Evolutionary conservation across 257 asterid species (phyloP), one percentile per base, ranked within the genome.

Genomic region (Handroanthus guayacan): DNA sequence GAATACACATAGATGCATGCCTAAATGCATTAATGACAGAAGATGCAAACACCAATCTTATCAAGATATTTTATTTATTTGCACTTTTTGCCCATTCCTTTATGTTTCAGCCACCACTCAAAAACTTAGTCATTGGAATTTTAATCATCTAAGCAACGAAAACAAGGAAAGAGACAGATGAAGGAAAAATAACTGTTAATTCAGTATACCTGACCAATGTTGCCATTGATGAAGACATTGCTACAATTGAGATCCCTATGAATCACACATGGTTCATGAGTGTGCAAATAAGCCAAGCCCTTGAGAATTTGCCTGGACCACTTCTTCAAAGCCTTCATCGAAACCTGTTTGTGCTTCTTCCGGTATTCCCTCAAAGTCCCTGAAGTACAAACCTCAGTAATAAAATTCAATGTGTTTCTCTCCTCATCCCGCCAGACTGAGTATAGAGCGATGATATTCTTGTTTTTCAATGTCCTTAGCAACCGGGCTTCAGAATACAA

Each of bases 191-290:
- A 2, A 3, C 20, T 14, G 55, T 51, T 36, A 1, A 65, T 60
- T 13, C 67, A 11, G 20, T 12, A 25, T 84, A 91, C 97, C 91
- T 88, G 92, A 2, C 97, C 97, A 71, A 79, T 77, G 82, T 92
- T 88, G 65, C 97, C 97, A 76, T 92, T 92, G 67, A 92, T 82
- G 84, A 92, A 90, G 48, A 92, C 80, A 47, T 92, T 92, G 87
- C 97, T 92, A 78, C 92, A 92, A 63, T 92, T 92, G 62, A 92
- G 91, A 87, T 92, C 97, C 70, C 97, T 81, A 17, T 92, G 97
- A 51, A 92, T 90, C 67, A 92, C 79, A 57, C 97, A 92, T 0
- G 96, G 97, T 2, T 87, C 91, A 50, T 87, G 89, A 52, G 86
- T 80, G 41, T 92, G 97, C 81, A 92, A 71, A 77, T 88, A 87